Base-by-base conservation (phyloP, 2,329 filamentous ascomycete species). In the Monosporascus sp. region DNA sequence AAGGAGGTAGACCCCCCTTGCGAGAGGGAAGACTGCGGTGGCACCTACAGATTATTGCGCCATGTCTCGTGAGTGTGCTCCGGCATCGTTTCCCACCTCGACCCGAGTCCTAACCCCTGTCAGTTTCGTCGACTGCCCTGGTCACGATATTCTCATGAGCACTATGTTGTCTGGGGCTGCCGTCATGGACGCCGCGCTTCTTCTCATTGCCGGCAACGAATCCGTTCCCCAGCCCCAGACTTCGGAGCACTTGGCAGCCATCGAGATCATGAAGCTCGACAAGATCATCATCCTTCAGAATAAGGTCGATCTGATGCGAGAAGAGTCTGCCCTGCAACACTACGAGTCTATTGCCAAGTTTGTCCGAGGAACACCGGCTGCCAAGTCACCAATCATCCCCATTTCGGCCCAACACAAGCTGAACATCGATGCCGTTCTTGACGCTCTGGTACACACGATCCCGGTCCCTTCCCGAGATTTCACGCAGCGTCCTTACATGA, bases 131-230 rank as follows among this genome's bases (percentile, higher is more conserved):
- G 94, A 97, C 74, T 97, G 94, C 81, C 94, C 94, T 53, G 94
- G 94, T 74, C 94, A 99, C 89, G 94, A 99, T 77, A 99, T 99
- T 91, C 92, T 99, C 72, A 99, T 99, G 94, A 97, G 93, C 76
- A 99, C 94, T 66, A 99, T 99, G 94, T 86, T 99, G 81, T 99
- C 94, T 69, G 94, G 94, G 68, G 94, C 94, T 65, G 94, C 94
- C 60, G 94, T 99, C 82, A 99, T 99, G 94, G 94, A 99, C 75
- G 94, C 94, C 60, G 94, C 94, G 18, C 83, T 99, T 55, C 84
- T 99, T 52, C 82, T 99, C 51, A 97, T 99, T 70, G 94, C 94
- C 57, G 94, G 94, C 71, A 99, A 99, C 78, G 94, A 99, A 86
- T 86, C 90, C 50, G 97, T 94, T 78, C 94, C 94, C 36, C 94